Evolutionary conservation across 2,329 filamentous ascomycete species (phyloP).

Genomic region (Penicillium sclerotiorum): DNA sequence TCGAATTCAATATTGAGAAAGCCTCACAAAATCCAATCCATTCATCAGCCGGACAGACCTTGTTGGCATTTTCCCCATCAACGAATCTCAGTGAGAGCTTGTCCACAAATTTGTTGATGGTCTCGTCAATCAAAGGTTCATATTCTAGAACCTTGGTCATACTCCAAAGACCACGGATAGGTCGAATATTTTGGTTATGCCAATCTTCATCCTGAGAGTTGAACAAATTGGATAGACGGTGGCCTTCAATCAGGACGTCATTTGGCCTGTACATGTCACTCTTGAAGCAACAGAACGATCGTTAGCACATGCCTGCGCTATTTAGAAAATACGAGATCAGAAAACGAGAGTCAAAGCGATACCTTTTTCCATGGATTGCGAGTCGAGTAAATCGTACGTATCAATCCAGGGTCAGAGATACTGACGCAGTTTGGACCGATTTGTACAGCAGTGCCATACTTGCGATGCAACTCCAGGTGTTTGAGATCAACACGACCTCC

Average conservation of each 20-base stretch:
- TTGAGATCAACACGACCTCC: slow-evolving; percentile 18
- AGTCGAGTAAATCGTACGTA: slow-evolving; percentile 39
- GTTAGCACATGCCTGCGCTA: slow-evolving; percentile 1
- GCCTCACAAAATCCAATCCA: slow-evolving; percentile 26
- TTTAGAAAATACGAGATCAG: not conserved
- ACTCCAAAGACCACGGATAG: slow-evolving; percentile 26
- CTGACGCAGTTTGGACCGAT: slow-evolving; percentile 45
- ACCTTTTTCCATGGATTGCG: slow-evolving; percentile 26
- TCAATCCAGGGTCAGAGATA: slow-evolving; percentile 42
- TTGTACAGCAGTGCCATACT: slow-evolving; percentile 45
- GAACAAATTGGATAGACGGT: slow-evolving; percentile 31
- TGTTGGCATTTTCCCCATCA: slow-evolving; percentile 18
- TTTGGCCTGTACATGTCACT: slow-evolving; percentile 33
- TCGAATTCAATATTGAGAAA: not conserved
- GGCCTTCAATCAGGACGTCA: slow-evolving; percentile 28
- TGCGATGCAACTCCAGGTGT: slow-evolving; percentile 36
- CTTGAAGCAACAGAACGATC: slow-evolving; percentile 8
- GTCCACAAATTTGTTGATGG: slow-evolving; percentile 26
- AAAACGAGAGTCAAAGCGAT: not conserved
- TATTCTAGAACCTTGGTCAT: slow-evolving; percentile 32
- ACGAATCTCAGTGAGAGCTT: slow-evolving; percentile 26
- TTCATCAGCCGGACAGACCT: slow-evolving; percentile 20
- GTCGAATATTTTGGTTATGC: slow-evolving; percentile 28
- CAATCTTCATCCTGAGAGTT: slow-evolving; percentile 30
- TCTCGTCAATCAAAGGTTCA: slow-evolving; percentile 31